Conservation (phyloP, 2,329 filamentous ascomycete genomes). For the Phaeoacremonium minimum region DNA sequence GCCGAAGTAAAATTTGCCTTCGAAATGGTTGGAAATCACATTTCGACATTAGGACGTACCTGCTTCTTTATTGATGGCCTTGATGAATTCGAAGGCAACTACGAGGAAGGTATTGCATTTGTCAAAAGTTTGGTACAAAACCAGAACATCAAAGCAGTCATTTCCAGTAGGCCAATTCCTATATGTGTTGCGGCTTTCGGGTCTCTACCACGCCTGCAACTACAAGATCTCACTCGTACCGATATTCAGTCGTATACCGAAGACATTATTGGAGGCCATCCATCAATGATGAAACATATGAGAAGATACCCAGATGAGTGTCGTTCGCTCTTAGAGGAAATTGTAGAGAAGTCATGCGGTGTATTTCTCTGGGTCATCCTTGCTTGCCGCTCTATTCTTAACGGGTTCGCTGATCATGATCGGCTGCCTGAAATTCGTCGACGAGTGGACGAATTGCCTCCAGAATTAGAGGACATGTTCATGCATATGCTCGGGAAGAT, state of each 20-base stretch:
- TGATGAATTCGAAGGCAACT: not conserved
- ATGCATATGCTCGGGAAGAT: not conserved
- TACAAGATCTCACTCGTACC: not conserved
- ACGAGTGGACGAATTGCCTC: not conserved
- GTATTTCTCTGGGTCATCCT: conserved; percentile 4
- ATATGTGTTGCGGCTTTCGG: not conserved
- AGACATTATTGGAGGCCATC: not conserved
- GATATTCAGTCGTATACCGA: not conserved
- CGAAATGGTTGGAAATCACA: no score
- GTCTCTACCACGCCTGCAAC: not conserved
- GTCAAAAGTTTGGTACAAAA: not conserved
- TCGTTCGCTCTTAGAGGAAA: not conserved
- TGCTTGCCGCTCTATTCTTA: not conserved
- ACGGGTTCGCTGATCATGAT: not conserved
- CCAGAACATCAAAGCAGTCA: not conserved
- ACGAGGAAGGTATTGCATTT: not conserved
- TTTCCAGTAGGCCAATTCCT: not conserved
- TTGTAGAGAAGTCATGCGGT: not conserved
- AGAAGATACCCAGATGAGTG: not conserved
- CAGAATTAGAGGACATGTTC: not conserved
- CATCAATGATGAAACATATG: not conserved
- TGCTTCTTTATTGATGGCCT: not conserved
- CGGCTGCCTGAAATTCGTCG: not conserved
- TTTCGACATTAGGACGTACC: not conserved
- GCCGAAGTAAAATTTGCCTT: not conserved